Evolutionary conservation across 192 early-diverging fungal genomes (phyloP), one percentile per base, ranked within the genome.

Genomic region (Gaertneriomyces semiglobifer): DNA sequence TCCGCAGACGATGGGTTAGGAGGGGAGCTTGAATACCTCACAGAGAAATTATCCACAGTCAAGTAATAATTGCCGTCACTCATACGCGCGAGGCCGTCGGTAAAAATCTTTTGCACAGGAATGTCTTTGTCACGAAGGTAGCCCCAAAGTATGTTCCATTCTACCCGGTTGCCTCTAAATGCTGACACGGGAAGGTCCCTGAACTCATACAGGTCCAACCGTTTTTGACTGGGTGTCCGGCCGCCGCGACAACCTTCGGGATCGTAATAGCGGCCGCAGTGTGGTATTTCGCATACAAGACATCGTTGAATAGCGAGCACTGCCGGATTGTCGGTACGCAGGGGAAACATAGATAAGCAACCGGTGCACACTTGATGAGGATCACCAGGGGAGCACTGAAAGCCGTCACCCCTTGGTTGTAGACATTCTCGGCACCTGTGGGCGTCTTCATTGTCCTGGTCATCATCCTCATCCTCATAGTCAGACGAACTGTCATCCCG

Each of bases 401-500:
- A 33, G 25, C 25, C 25, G 33, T 57, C 20, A 12, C 18, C 16
- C 12, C 33, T 57, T 16, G 12, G 48, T 50, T 50, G 48, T 12
- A 18, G 18, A 18, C 20, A 57, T 38, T 39, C 18, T 57, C 14
- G 55, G 55, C 16, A 14, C 16, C 19, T 16, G 6, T 73, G 70
- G 14, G 56, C 47, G 12, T 74, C 73, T 33, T 66, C 55, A 43
- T 67, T 20, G 9, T 66, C 63, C 10, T 67, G 43, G 20, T 68
- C 45, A 7, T 74, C 66, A 59, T 68, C 14, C 12, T 68, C 59
- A 39, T 44, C 40, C 10, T 33, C 42, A 38, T 54, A 20, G 25
- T 56, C 65, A 55, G 56, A 16, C 14, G 53, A 33, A 14, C 11
- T 20, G 16, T 33, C 42, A 18, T 8, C n/a, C 5, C 46, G 25